Conservation (phyloP, 805 yeast genomes). For the Pichia membranifaciens region DNA sequence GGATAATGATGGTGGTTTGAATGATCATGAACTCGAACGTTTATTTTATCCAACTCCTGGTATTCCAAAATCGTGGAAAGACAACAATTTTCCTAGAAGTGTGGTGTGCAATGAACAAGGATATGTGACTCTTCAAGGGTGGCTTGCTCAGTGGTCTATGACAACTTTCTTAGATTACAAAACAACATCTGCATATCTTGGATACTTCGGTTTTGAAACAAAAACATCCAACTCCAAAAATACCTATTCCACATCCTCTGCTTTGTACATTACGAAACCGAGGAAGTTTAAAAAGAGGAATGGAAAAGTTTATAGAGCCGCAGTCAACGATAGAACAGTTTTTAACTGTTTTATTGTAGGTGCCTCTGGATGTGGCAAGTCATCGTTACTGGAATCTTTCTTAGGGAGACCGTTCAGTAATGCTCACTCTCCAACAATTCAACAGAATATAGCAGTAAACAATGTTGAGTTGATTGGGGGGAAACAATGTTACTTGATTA, state of each 20-base stretch:
- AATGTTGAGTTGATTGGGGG: slow-evolving; percentile 93
- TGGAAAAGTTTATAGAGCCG: slow-evolving; percentile 59
- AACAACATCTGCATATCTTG: slow-evolving; percentile 81
- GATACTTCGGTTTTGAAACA: slow-evolving; percentile 80
- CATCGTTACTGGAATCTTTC: slow-evolving; percentile 77
- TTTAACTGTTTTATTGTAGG: slow-evolving; percentile 89
- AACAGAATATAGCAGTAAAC: slow-evolving; percentile 78
- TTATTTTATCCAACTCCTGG: slow-evolving; percentile 92
- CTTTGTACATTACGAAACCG: slow-evolving; percentile 77
- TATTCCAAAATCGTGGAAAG: slow-evolving; percentile 80
- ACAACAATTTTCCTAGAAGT: slow-evolving; percentile 76
- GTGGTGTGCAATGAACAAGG: slow-evolving; percentile 90
- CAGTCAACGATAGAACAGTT: slow-evolving; percentile 78
- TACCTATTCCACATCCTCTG: slow-evolving; percentile 27
- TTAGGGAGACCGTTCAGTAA: slow-evolving; percentile 68
- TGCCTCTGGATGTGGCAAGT: slow-evolving; percentile 80
- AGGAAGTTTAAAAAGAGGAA: slow-evolving; percentile 62
- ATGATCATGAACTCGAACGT: slow-evolving; percentile 58
- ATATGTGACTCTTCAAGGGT: slow-evolving; percentile 88
- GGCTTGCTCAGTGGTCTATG: slow-evolving; percentile 99
- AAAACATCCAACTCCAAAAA: slow-evolving; percentile 17
- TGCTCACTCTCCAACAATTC: slow-evolving; percentile 72
- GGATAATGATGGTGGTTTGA: slow-evolving; percentile 95
- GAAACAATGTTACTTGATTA: slow-evolving; percentile 84
- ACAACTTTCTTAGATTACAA: slow-evolving; percentile 82